Evolutionary conservation across 257 asterid species (phyloP), one percentile per base, ranked within the genome.

Genomic region (Solanum phureja): DNA sequence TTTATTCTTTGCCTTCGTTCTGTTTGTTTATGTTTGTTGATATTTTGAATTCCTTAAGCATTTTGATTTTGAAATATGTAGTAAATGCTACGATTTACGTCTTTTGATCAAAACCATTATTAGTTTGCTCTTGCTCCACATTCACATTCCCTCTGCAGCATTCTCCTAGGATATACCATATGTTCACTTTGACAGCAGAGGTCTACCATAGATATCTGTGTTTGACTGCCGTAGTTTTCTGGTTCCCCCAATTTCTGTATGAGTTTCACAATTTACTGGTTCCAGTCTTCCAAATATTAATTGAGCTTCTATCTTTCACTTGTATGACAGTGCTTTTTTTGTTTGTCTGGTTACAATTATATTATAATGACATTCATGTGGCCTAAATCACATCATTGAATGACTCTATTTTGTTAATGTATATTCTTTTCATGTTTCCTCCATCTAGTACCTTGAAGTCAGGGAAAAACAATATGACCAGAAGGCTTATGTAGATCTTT

Each of bases 401-500:
- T 79, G 38, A 79, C 66, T 24, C 64, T 44, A 79, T 24, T 79
- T 79, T 79, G 40, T 44, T 79, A 27, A 16, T 27, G 24, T 14
- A 79, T 44, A 79, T 44, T 79, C 40, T 79, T 79, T 79, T 79
- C 85, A 24, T 56, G 64, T 71, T 49, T 71, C 62, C 21, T 83
- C 38, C 85, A 33, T 90, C 37, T 91, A 97, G 98, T 33, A 95
- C 92, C 98, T 97, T 77, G 98, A 97, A 92, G 98, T 95, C 90
- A 92, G 99, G 92, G 99, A 97, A 94, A 95, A 97, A 91, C 99
- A 95, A 92, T 97, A 97, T 66, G 99, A 97, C 93, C 66, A 90
- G 93, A 97, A 97, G 92, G 95, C 88, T 35, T 95, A 92, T 84
- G 91, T 95, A 14, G 96, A 95, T 86, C 90, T 97, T 64, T 97